Base-by-base conservation (phyloP, 192 early-diverging fungal genomes). In the Podila epicladia region DNA sequence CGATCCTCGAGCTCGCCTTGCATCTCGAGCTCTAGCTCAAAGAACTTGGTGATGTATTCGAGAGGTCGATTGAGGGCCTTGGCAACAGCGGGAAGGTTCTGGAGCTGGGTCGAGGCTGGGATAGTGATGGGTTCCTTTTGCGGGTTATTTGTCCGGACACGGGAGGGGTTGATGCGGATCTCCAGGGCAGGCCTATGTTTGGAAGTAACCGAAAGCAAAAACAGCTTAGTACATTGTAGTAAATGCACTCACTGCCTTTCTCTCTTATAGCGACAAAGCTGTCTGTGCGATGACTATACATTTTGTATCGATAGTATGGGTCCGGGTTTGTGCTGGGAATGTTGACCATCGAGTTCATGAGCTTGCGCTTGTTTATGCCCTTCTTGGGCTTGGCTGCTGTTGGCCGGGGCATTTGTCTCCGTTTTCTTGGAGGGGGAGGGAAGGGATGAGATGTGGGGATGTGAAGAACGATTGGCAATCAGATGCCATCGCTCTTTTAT, bases 261-360 rank as follows among this genome's bases (percentile, higher is more conserved):
- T 7, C 7, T 12, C 3, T 50, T 50, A 3, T 2, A 20, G 65
- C 65, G 11, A 15, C 28, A 12, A 35, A 13, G 22, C 59, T 24
- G 29, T 29, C 32, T 17, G 7, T 58, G 38, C 20, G n/a, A 49
- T 26, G 26, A 3, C n/a, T 62, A 22, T 80, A 80, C 77, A 80
- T 80, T 73, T 80, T 80, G 58, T 80, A 80, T 19, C 77, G 65
- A 62, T 73, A 80, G 62, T 80, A 73, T 49, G 77, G 77, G 71
- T 80, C 77, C 2, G 77, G 77, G 58, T 80, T 80, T 9, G 77
- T 80, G 67, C 71, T 73, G 26, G 77, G 77, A 45, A 80, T 80
- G 71, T 80, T 80, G 71, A 80, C 77, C 77, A 80, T 80, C 48
- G 77, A 80, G 71, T 80, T 80, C 77, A 80, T 80, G 28, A 80